A percentile compares a stretch with the other conserved stretches of the same genome.
These are phyloP conservation scores for Botrytis sinoallii DNA, from an alignment of 2,329 filamentous ascomycete genomes.

Conservation along the genomic window DNA sequence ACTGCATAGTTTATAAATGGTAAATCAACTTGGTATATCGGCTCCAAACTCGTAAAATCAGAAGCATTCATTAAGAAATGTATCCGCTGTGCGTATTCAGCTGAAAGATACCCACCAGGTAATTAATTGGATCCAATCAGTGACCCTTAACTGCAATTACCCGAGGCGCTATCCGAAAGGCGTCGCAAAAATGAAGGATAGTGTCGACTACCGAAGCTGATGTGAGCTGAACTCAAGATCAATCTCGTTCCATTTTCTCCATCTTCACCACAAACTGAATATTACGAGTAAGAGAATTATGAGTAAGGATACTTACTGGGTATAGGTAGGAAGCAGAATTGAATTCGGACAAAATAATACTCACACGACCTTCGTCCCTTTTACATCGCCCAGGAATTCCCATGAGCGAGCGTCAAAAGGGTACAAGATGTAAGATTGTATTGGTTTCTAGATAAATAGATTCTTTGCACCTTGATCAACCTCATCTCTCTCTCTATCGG, in stretches of 20 bases:
- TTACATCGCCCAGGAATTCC: not conserved
- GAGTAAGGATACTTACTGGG: not conserved
- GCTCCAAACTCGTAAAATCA: not conserved
- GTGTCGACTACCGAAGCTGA: constrained; percentile 20
- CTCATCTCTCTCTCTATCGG: not conserved
- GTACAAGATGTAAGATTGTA: not conserved
- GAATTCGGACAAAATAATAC: not conserved
- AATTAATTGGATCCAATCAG: constrained; percentile 4
- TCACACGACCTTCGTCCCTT: not conserved
- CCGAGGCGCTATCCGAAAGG: constrained; percentile 20
- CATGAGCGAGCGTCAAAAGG: not conserved
- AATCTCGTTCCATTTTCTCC: not conserved
- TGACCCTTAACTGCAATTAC: constrained; percentile 7
- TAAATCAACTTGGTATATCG: constrained; percentile 1
- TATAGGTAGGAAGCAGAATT: not conserved
- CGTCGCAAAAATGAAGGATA: constrained; percentile 18
- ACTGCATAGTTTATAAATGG: constrained; percentile 1
- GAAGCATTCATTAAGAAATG: constrained; percentile 9
- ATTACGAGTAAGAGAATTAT: not conserved
- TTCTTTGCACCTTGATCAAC: constrained; percentile 5
- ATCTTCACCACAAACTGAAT: not conserved
- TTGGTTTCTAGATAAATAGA: constrained; percentile 5
- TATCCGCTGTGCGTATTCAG: constrained; percentile 15
- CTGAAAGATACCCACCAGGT: constrained; percentile 19
- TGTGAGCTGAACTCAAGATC: constrained; percentile 11